These are phyloP conservation scores for Quercus phellos DNA, from an alignment of 331 rosid genomes.

Conservation along the genomic window DNA sequence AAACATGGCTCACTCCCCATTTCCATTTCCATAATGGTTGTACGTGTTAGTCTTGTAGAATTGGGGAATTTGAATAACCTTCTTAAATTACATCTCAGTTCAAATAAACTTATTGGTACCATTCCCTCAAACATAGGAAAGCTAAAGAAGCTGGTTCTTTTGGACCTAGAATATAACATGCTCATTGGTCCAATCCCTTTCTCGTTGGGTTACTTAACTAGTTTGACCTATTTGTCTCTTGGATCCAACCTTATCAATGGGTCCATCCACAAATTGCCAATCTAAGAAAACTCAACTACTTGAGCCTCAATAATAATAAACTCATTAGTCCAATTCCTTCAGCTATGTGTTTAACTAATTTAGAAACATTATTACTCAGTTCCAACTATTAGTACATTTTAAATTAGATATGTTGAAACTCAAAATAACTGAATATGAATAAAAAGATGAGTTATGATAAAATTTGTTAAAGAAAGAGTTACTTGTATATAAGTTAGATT, in stretches of 20 bases:
- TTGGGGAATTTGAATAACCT: not conserved
- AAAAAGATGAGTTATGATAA: too few relatives aligned
- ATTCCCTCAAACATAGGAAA: not conserved
- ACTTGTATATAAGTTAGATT: too few relatives aligned
- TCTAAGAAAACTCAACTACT: not conserved
- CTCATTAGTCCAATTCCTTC: not conserved
- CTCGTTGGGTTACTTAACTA: not conserved
- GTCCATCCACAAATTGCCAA: not conserved
- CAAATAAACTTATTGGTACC: not conserved
- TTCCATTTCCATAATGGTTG: too few relatives aligned
- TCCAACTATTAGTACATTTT: too few relatives aligned
- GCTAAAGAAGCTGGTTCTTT: not conserved
- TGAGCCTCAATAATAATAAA: not conserved
- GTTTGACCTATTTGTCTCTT: not conserved
- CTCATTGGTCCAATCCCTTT: slow-evolving; percentile 7
- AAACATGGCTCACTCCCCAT: too few relatives aligned
- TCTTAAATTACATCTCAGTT: not conserved
- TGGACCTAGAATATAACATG: not conserved
- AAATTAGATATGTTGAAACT: too few relatives aligned
- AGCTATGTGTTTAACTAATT: not conserved
- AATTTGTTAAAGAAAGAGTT: too few relatives aligned
- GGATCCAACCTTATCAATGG: not conserved
- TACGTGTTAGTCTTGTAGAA: too few relatives aligned
- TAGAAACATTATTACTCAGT: not conserved
- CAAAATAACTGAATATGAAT: too few relatives aligned